These are phyloP conservation scores for Kwoniella sp. DNA, from an alignment of 768 basidiomycete species.

Conservation along the genomic window DNA sequence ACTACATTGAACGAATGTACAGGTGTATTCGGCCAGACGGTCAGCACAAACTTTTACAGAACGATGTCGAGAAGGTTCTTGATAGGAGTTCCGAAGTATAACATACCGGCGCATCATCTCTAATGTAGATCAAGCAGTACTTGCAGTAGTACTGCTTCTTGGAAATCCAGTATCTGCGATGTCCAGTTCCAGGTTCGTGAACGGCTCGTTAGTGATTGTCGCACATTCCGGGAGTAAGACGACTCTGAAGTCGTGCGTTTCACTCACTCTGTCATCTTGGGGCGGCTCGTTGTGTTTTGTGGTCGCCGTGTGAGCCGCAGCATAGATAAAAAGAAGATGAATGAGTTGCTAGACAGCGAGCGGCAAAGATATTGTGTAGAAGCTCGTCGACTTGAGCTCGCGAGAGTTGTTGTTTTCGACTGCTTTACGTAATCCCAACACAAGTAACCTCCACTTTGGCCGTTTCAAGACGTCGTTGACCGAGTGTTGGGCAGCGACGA, in stretches of 20 bases:
- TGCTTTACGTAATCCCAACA: constrained; percentile 5
- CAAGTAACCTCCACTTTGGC: constrained; percentile 2
- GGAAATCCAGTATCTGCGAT: constrained; percentile 53
- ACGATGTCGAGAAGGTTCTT: no score
- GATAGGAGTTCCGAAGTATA: no score
- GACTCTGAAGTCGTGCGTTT: no score
- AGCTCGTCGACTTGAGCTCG: no score
- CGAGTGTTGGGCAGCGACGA: constrained; percentile 4
- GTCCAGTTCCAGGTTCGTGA: neutral
- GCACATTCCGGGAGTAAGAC: no score
- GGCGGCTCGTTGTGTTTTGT: neutral
- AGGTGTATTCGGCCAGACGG: no score
- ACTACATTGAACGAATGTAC: no score
- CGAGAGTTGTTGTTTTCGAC: no score
- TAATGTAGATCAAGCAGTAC: constrained; percentile 93
- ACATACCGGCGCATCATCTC: constrained; percentile 75
- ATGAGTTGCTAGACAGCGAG: no score
- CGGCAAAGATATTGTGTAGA: no score
- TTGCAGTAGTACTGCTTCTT: constrained; percentile 77
- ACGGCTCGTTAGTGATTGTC: neutral
- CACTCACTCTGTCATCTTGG: constrained; percentile 46
- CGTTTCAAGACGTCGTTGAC: neutral
- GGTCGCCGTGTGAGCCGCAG: neutral
- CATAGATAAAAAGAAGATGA: no score
- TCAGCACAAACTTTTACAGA: no score